Conservation (phyloP, 1,139 yeast genomes). For the Debaryomyces sp. region DNA sequence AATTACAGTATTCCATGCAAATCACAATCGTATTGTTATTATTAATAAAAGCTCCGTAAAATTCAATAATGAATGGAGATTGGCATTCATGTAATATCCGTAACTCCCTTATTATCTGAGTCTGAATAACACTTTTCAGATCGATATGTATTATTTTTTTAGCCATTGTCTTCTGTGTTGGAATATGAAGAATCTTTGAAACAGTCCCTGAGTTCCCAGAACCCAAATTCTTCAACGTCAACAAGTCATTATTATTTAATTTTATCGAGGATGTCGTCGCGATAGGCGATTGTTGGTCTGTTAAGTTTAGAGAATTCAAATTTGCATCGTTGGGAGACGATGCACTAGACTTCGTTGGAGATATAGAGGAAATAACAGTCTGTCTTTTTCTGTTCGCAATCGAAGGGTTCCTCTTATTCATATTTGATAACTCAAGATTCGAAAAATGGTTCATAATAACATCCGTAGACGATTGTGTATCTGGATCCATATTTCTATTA, state of each 20-base stretch:
- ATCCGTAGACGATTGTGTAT: slow-evolving; percentile 25
- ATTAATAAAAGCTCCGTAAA: slow-evolving; percentile 83
- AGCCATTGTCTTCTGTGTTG: slow-evolving; percentile 89
- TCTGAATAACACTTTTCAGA: slow-evolving; percentile 75
- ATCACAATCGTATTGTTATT: slow-evolving; percentile 71
- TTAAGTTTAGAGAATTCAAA: slow-evolving; percentile 4
- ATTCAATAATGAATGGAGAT: slow-evolving; percentile 81
- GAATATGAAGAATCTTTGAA: slow-evolving; percentile 82
- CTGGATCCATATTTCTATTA: slow-evolving; percentile 34
- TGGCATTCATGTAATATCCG: slow-evolving; percentile 90
- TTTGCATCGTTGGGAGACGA: slow-evolving; percentile 21
- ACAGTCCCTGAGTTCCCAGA: slow-evolving; percentile 96
- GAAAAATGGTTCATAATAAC: slow-evolving; percentile 35
- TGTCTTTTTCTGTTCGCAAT: slow-evolving; percentile 32
- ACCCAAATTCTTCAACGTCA: slow-evolving; percentile 78
- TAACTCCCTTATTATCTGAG: slow-evolving; percentile 85
- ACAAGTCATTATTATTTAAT: slow-evolving; percentile 67
- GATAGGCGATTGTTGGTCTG: slow-evolving; percentile 30
- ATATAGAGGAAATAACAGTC: slow-evolving; percentile 47
- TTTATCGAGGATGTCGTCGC: slow-evolving; percentile 43
- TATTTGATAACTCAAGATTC: slow-evolving; percentile 24
- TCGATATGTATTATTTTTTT: slow-evolving; percentile 87
- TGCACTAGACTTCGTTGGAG: slow-evolving; percentile 43
- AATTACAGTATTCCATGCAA: slow-evolving; percentile 95
- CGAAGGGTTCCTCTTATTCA: slow-evolving; percentile 3